Evolutionary conservation across 768 basidiomycete species (phyloP), one percentile per base, ranked within the genome.

Genomic region (Crepidotus variabilis): DNA sequence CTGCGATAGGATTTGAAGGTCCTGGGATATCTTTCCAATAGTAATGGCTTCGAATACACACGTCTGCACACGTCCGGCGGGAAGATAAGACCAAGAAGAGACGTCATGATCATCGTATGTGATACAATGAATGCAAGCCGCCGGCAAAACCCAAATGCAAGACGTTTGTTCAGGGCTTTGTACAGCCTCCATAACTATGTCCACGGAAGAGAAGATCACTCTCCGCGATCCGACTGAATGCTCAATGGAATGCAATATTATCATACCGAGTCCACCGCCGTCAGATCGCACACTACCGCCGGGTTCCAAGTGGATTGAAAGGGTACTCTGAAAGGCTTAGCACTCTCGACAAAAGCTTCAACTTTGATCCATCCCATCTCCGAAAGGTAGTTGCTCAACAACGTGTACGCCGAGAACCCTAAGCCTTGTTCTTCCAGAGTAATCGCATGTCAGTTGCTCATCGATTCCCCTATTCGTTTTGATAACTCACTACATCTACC

Each of bases 1-100:
- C 24, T 24, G 47, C 54, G 48, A 56, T 56, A 36, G 55, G 50
- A 33, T 43, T n/a, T 47, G 50, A 7, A 43, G 7, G 34, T 8
- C 9, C 39, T 43, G 39, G 39, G 18, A 43, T 43, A 3, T 43
- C 39, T 3, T 8, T 43, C 39, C 39, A 43, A 5, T 43, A 14
- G 13, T 43, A 20, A 11, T 8, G 13, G 39, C 39, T 20, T 43
- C 39, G 18, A 43, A 43, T 43, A 43, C 39, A 16, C 39, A 43
- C 39, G 39, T 16, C 39, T 20, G 39, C 39, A 28, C 18, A 20
- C 39, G 39, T 43, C 39, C 39, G 39, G 39, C 39, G 39, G 39
- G 39, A 43, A 43, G 39, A 43, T 43, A 14, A 43, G 16, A 16
- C 35, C 35, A 36, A 36, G 35, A 36, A 36, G 14, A 43, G 39